These are phyloP conservation scores for Phascolomyces articulosus DNA, from an alignment of 371 early-diverging fungal species.

Conservation along the genomic window DNA sequence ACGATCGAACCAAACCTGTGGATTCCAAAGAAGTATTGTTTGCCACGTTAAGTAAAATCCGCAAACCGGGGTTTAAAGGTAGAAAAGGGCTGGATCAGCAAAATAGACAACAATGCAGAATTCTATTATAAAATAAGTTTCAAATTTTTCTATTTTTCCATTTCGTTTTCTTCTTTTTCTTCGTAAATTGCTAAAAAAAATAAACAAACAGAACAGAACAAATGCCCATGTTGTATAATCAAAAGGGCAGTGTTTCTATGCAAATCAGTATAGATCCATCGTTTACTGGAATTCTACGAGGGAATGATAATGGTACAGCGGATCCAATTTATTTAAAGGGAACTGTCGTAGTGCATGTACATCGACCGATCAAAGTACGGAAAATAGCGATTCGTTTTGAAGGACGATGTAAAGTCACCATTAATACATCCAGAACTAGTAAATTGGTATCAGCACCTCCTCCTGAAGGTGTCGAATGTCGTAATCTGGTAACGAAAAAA, in stretches of 20 bases:
- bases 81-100: no score
- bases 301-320: slow-evolving; percentile 40
- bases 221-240: not conserved
- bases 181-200: no score
- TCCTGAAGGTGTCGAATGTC: slow-evolving; percentile 36
- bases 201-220: no score
- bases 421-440: slow-evolving; percentile 25
- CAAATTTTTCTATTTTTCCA: no score
- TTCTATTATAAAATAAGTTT: no score
- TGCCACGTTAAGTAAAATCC: no score
- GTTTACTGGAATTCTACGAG: slow-evolving; percentile 49
- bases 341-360: slow-evolving; percentile 30
- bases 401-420: slow-evolving; percentile 43
- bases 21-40: no score
- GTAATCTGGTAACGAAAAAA: slow-evolving; percentile 31
- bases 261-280: slow-evolving; percentile 30
- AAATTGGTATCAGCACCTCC: slow-evolving; percentile 11
- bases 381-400: slow-evolving; percentile 40
- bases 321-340: slow-evolving; percentile 46
- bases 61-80: no score
- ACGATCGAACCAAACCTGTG: no score
- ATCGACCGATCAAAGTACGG: slow-evolving; percentile 35
- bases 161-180: no score
- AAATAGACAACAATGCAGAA: no score
- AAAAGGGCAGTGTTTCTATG: not conserved